These are phyloP conservation scores for Tylopilus plumbeoviolaceoides DNA, from an alignment of 768 basidiomycete species.

Conservation along the genomic window DNA sequence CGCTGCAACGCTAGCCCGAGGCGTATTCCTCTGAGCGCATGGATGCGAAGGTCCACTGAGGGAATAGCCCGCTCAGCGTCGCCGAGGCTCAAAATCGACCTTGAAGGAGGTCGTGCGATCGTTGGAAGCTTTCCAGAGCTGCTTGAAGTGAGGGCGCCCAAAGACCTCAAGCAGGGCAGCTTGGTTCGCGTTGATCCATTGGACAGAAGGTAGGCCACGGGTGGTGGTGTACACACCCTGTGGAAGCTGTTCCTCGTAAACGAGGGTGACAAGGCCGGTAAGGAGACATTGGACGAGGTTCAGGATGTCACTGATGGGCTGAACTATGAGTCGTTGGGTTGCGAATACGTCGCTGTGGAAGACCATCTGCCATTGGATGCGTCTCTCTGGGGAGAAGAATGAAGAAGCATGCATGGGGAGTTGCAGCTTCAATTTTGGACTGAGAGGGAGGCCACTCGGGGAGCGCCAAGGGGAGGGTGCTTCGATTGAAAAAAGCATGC, in stretches of 20 bases:
- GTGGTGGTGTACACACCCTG: conserved; percentile 70
- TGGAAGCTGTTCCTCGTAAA: conserved; percentile 71
- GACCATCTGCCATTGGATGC: conserved; percentile 88
- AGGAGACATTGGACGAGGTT: conserved; percentile 68
- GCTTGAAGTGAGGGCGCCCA: conserved; percentile 65
- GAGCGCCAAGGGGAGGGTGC: conserved; percentile 77
- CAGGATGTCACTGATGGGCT: conserved; percentile 67
- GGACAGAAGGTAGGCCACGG: conserved; percentile 70
- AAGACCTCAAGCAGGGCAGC: conserved; percentile 66
- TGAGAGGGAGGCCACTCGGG: conserved; percentile 68
- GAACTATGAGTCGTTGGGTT: conserved; percentile 61
- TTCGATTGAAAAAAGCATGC: conserved; percentile 78
- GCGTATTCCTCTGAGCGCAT: conserved; percentile 3
- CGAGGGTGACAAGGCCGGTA: conserved; percentile 66
- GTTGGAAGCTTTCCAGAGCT: conserved; percentile 67
- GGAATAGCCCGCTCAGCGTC: conserved; percentile 27
- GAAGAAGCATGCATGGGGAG: conserved; percentile 77
- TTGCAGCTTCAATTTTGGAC: conserved; percentile 67
- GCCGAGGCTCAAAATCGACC: conserved; percentile 55
- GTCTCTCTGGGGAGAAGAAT: conserved; percentile 81
- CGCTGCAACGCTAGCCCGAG: conserved; percentile 20
- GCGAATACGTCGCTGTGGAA: conserved; percentile 78
- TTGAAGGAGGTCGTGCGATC: conserved; percentile 72
- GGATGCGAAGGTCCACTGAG: conserved; percentile 5
- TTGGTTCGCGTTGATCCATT: conserved; percentile 75